Percentiles rank a stretch among this genome's conserved stretches.
Conservation (phyloP, 2,329 filamentous ascomycete genomes). For the Colletotrichum abscissum region DNA sequence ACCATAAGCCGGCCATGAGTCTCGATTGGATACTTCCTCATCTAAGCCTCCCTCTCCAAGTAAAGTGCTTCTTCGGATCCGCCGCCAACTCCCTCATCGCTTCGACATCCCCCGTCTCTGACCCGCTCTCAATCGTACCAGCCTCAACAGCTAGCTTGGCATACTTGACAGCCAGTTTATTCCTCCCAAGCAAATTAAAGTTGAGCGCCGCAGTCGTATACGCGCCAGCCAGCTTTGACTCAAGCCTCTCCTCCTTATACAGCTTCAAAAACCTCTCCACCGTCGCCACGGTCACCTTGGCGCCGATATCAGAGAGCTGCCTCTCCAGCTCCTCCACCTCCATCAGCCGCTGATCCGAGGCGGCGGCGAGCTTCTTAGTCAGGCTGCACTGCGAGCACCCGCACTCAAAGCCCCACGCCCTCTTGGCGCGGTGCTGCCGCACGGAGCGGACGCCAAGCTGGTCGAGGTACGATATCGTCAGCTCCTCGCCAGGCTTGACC, state of each 20-base stretch:
- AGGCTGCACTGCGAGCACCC: constrained; percentile 51
- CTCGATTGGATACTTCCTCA: not conserved
- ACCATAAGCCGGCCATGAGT: not conserved
- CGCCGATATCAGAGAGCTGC: constrained; percentile 38
- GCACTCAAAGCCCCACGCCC: constrained; percentile 54
- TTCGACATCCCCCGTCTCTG: constrained; percentile 22
- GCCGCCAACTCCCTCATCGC: constrained; percentile 30
- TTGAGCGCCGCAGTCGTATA: constrained; percentile 52
- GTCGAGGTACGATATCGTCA: constrained; percentile 57
- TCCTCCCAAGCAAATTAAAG: constrained; percentile 51
- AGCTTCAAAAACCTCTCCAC: constrained; percentile 51
- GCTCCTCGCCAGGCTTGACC: constrained; percentile 54
- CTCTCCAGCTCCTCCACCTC: constrained; percentile 44
- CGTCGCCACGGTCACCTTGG: constrained; percentile 44
- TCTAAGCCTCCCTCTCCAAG: constrained; percentile 31
- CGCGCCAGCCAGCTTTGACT: constrained; percentile 47
- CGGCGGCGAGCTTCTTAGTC: constrained; percentile 37
- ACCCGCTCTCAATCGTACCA: constrained; percentile 41
- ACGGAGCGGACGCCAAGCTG: constrained; percentile 38
- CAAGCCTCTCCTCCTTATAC: constrained; percentile 52
- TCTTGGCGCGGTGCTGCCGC: constrained; percentile 43
- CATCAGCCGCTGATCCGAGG: constrained; percentile 51
- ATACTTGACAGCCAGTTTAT: constrained; percentile 50
- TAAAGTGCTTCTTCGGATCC: constrained; percentile 35
- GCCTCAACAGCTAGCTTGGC: constrained; percentile 51